phyloP scores from a whole-genome alignment of 768 basidiomycete species.

The Suillus fuscotomentosus region DNA sequence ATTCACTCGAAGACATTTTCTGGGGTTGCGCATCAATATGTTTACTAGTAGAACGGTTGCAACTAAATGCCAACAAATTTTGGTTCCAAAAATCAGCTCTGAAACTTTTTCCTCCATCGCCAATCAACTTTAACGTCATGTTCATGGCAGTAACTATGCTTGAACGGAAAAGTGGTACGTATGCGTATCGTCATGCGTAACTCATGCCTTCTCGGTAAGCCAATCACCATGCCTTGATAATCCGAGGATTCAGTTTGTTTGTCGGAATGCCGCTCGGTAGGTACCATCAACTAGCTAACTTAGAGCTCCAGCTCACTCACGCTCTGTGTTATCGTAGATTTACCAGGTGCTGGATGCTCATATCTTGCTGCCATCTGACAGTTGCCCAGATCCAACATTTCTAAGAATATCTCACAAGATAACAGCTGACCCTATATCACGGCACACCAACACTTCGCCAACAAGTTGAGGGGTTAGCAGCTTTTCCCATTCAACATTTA shows the following conservation, averaged over 20 bases:
- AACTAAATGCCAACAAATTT: background rate
- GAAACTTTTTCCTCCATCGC: background rate
- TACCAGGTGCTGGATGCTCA: background rate
- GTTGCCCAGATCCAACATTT: background rate
- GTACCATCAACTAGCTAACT: background rate
- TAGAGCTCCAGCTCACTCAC: background rate
- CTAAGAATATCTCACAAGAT: background rate
- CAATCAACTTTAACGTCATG: background rate
- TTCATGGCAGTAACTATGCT: background rate
- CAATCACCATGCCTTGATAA: background rate
- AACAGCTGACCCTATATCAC: background rate
- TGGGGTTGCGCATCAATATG: background rate
- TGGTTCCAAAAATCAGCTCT: background rate
- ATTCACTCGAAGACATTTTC: background rate
- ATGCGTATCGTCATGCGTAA: background rate
- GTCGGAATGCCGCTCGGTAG: background rate
- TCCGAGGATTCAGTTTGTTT: background rate
- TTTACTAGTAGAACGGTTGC: background rate
- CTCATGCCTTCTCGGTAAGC: background rate
- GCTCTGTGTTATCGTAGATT: background rate
- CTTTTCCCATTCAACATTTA: background rate
- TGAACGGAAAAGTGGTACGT: background rate
- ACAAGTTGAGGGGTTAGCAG: background rate
- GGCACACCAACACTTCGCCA: background rate
- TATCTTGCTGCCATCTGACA: background rate